These are phyloP conservation scores for Dictyostelium intermedium DNA, from an alignment of 78 protist genomes.

Conservation along the genomic window DNA sequence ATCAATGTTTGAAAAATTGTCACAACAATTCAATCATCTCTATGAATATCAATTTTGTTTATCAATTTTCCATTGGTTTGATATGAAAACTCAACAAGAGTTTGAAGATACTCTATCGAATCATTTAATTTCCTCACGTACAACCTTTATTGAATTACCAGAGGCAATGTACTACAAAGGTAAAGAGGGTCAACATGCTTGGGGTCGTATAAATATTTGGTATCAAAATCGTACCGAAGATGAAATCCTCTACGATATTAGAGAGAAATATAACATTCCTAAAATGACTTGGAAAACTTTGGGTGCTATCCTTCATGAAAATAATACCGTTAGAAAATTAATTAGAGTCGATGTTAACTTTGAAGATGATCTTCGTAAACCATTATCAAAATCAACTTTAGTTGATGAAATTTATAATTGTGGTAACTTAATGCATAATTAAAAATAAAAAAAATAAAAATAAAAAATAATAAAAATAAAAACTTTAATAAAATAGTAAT, in stretches of 20 bases:
- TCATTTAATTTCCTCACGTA: constrained; percentile 7
- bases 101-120: constrained; percentile 36
- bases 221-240: constrained; percentile 46
- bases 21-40: constrained; percentile 7
- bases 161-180: constrained; percentile 46
- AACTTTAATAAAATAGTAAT: neutral
- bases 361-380: neutral
- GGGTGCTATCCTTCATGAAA: constrained; percentile 61
- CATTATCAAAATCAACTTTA: neutral
- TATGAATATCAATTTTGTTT: constrained; percentile 67
- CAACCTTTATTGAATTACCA: constrained; percentile 62
- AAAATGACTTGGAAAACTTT: constrained; percentile 67
- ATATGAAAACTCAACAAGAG: constrained; percentile 39
- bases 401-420: neutral
- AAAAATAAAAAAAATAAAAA: neutral
- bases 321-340: constrained; percentile 53
- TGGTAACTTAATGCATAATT: neutral
- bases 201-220: constrained; percentile 19
- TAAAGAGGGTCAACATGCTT: constrained; percentile 39
- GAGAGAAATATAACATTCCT: constrained; percentile 4
- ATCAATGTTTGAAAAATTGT: constrained; percentile 15
- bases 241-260: constrained; percentile 9
- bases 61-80: constrained; percentile 70
- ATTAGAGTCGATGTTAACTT: constrained; percentile 58
- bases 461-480: neutral